Base-by-base conservation (phyloP, 2,329 filamentous ascomycete species). In the Sporothrix globosa region DNA sequence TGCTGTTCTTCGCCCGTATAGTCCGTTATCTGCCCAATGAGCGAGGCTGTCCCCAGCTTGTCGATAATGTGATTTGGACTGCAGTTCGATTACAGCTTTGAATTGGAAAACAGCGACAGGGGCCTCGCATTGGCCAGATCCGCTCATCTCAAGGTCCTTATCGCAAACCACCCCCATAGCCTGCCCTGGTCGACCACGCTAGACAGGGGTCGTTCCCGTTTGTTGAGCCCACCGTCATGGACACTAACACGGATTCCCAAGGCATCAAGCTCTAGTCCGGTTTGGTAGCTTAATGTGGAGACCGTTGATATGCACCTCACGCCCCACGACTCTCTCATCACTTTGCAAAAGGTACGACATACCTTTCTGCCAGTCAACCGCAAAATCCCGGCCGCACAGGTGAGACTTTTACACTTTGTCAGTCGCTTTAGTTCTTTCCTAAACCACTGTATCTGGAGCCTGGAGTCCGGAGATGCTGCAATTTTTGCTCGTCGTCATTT, bases 21-120 rank as follows among this genome's bases (percentile, higher is more conserved):
- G 68, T 58, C 44, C 21, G 34, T 65, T 69, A 63, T 71, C 71
- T 41, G 61, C 54, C 70, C 71, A 73, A 71, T 70, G 71, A 68
- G 63, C 71, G 68, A 68, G 71, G 63, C 71, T 68, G 69, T 39
- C 50, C 9, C 30, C 21, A 17, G 67, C 21, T 48, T 50, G 46
- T 54, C 61, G 48, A 30, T 67, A 61, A 60, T 66, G 52, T 34
- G 34, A 46, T 41, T n/a, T 44, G 52, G 39, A 13, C 34, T 19
- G n/a, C 7, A 27, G 65, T n/a, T 21, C 19, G 69, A 72, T 73
- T 73, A 73, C 72, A 65, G 67, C 70, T 72, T 71, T 48, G 67
- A 73, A 73, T 73, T 72, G 70, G 69, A 70, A 70, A 73, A 69
- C 48, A 27, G 27, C 48, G 48, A 24, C 39, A 34, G 65, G 2